Conservation (phyloP, 495 filamentous ascomycete genomes). For the Penicillium turbatum region DNA sequence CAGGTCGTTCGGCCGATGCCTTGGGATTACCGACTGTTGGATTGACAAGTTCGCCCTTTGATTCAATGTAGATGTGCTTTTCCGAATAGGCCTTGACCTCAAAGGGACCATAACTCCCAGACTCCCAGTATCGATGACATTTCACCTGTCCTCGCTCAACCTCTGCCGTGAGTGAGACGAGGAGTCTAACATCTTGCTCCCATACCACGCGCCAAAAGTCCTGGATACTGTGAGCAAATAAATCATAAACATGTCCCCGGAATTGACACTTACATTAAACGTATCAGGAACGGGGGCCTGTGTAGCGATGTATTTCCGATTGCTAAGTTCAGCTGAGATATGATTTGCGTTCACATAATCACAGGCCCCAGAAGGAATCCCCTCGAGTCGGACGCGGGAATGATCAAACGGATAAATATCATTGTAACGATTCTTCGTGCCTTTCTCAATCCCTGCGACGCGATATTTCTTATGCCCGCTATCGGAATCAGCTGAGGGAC, state of each 20-base stretch:
- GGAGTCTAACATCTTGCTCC: conserved; percentile 91
- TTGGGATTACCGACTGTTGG: conserved; percentile 10
- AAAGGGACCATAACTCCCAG: conserved; percentile 74
- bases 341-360: conserved; percentile 97
- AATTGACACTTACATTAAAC: conserved; percentile 64
- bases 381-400: conserved; percentile 74
- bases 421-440: conserved; percentile 92
- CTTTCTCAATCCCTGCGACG: conserved; percentile 91
- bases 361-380: conserved; percentile 64
- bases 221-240: conserved; percentile 51
- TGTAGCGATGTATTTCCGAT: conserved; percentile 91
- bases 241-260: not conserved
- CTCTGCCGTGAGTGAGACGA: conserved; percentile 97
- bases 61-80: conserved; percentile 70
- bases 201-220: conserved; percentile 98
- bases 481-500: conserved; percentile 44
- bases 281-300: conserved; percentile 92
- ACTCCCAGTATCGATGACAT: conserved; percentile 88
- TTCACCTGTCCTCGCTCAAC: conserved; percentile 91
- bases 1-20: conserved; percentile 16
- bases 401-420: conserved; percentile 98
- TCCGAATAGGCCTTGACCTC: conserved; percentile 75
- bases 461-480: conserved; percentile 39
- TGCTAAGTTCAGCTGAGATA: conserved; percentile 67
- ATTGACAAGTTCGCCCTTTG: conserved; percentile 12